Percentiles rank a stretch among this genome's conserved stretches.
phyloP scores from a whole-genome alignment of 306 rosid genomes.

The Castanea crenata region DNA sequence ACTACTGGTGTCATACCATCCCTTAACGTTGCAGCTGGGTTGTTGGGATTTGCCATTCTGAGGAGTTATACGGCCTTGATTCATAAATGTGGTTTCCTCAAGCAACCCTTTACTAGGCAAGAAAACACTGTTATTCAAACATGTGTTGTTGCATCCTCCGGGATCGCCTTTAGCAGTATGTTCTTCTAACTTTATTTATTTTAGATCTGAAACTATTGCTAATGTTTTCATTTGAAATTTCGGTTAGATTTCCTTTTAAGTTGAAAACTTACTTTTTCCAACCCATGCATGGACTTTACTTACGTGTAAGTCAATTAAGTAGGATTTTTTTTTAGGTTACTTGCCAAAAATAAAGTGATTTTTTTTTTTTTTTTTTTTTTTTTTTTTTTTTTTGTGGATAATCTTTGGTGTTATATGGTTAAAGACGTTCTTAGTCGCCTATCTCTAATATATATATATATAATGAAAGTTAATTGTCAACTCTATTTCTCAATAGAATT shows the following conservation, averaged over 20 bases:
- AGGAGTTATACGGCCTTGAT: conserved; percentile 47
- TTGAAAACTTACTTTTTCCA: no score
- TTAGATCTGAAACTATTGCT: neutral
- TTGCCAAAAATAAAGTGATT: no score
- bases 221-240: neutral
- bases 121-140: conserved; percentile 81
- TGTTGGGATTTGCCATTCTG: conserved; percentile 64
- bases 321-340: no score
- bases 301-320: no score
- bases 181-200: neutral
- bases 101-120: conserved; percentile 74
- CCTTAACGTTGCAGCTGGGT: conserved; percentile 70
- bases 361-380: no score
- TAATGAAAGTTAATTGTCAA: no score
- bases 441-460: no score
- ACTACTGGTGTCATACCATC: conserved; percentile 77
- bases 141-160: conserved; percentile 80
- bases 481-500: no score
- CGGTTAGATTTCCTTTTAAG: neutral
- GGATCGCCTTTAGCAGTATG: conserved; percentile 81
- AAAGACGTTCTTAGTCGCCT: no score
- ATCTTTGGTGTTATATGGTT: no score
- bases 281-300: no score
- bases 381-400: no score
- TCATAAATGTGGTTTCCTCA: conserved; percentile 37